Percentiles rank a stretch among this genome's conserved stretches.
Conservation (phyloP, 192 early-diverging fungal species). For the Linnemannia zychae region DNA sequence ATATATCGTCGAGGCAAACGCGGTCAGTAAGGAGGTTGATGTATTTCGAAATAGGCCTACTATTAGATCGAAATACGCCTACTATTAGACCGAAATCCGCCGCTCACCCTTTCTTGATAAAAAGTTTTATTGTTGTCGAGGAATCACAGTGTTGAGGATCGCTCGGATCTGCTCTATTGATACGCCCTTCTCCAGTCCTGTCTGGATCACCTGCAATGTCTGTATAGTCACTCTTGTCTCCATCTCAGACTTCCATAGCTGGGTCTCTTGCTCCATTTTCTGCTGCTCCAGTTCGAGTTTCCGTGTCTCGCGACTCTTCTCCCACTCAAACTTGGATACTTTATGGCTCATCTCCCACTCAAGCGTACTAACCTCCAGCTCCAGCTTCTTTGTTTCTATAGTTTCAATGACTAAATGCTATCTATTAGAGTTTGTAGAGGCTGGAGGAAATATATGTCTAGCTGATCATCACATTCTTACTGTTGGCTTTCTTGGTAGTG, state of each 20-base stretch:
- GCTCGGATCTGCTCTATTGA: background rate
- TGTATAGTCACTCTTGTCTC: slow-evolving; percentile 8
- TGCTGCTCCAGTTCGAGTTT: slow-evolving; percentile 3
- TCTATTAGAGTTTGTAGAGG: background rate
- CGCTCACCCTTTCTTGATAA: background rate
- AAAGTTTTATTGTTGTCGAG: background rate
- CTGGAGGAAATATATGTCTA: too few species aligned
- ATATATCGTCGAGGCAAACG: too few species aligned
- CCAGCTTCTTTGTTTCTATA: slow-evolving; percentile 3
- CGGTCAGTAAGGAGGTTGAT: too few species aligned
- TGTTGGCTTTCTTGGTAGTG: background rate
- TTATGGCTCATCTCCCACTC: slow-evolving; percentile 8
- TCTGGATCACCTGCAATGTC: slow-evolving; percentile 3
- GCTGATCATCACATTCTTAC: background rate
- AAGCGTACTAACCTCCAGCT: slow-evolving; percentile 27
- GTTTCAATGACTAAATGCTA: slow-evolving; percentile 2
- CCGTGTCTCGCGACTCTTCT: slow-evolving; percentile 3
- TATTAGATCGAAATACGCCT: too few species aligned
- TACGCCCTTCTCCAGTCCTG: slow-evolving; percentile 7
- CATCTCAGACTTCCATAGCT: slow-evolving; percentile 4
- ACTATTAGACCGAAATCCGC: too few species aligned
- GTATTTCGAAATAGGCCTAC: too few species aligned
- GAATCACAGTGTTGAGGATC: background rate
- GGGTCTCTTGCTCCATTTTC: background rate
- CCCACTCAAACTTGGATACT: background rate